Base-by-base conservation (phyloP, 345 rosid genomes). In the Cardamine chenopodiifolia region DNA sequence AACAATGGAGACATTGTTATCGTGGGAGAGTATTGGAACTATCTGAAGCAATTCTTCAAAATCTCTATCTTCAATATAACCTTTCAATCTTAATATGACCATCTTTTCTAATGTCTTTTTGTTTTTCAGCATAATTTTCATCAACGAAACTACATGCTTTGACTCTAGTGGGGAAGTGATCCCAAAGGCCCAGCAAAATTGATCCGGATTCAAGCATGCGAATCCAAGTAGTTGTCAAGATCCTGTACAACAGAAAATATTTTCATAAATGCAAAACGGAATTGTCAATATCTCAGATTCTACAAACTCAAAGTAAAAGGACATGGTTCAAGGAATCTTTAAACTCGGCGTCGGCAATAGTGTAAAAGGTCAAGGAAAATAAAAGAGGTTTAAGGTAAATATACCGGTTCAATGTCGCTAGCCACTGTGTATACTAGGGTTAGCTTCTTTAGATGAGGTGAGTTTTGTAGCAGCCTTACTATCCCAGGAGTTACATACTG, bases 111-210 rank as follows among this genome's bases (percentile, higher is more conserved):
- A 34, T 14, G 31, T 14, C 32, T 49, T 22, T 34, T 47, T 66
- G 59, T 66, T 66, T 49, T 66, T 66, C 50, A 62, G 14, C 70
- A 66, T 9, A 19, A 48, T 12, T 31, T 49, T 13, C 28, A 66
- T 40, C 31, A 66, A 49, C 6, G 42, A 20, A 49, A 4, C 12
- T 47, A 66, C 39, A 28, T 50, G 60, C 23, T 50, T 66, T 34
- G 59, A 14, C 59, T 50, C 6, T 8, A 34, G 2, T 37, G 42
- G 13, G 7, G 10, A 3, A 23, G 4, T 19, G 47, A 19, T 60
- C 65, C 59, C 35, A 34, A 28, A 4, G 23, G 22, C 71, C 15
- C 23, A 37, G 2, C 48, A 15, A n/a, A n/a, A n/a, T 40, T 9
- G 19, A 10, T 18, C 34, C 29, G 14, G 45, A 22, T 5, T 15